Conservation (phyloP, 139 green algal species). For the Chloropicon primus region DNA sequence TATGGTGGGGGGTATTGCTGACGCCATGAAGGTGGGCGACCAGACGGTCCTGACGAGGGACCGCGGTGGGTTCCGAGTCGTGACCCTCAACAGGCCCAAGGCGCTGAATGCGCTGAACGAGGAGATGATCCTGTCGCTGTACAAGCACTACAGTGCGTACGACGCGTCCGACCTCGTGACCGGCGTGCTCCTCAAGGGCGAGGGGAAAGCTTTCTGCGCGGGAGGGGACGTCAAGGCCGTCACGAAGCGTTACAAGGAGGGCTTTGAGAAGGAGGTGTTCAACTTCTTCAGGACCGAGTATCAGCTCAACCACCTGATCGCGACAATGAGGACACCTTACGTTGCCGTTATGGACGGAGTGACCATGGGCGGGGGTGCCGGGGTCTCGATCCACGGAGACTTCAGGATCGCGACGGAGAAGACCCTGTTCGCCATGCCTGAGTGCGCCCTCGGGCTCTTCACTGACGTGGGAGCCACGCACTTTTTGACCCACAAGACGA, state of each 20-base stretch:
- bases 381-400: slow-evolving; percentile 66
- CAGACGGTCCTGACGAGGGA: background rate
- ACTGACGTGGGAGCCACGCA: slow-evolving; percentile 77
- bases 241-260: slow-evolving; percentile 21
- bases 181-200: slow-evolving; percentile 26
- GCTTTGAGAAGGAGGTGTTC: slow-evolving; percentile 19
- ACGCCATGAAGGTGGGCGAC: background rate
- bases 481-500: slow-evolving; percentile 55
- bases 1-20: background rate
- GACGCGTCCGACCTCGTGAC: slow-evolving; percentile 1
- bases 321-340: slow-evolving; percentile 40
- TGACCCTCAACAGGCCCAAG: slow-evolving; percentile 43
- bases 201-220: slow-evolving; percentile 64
- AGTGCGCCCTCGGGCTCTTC: slow-evolving; percentile 88
- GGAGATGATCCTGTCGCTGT: slow-evolving; percentile 38
- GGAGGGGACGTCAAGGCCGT: slow-evolving; percentile 68
- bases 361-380: slow-evolving; percentile 79
- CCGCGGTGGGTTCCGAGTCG: background rate
- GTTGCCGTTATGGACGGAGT: slow-evolving; percentile 83
- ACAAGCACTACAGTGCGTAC: slow-evolving; percentile 11
- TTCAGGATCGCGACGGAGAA: slow-evolving; percentile 78
- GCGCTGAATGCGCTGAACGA: slow-evolving; percentile 58
- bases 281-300: slow-evolving; percentile 40
- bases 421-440: slow-evolving; percentile 93
- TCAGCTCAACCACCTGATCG: slow-evolving; percentile 32